Evolutionary conservation across 345 rosid genomes (phyloP).

Genomic region (Leavenworthia alabamica): DNA sequence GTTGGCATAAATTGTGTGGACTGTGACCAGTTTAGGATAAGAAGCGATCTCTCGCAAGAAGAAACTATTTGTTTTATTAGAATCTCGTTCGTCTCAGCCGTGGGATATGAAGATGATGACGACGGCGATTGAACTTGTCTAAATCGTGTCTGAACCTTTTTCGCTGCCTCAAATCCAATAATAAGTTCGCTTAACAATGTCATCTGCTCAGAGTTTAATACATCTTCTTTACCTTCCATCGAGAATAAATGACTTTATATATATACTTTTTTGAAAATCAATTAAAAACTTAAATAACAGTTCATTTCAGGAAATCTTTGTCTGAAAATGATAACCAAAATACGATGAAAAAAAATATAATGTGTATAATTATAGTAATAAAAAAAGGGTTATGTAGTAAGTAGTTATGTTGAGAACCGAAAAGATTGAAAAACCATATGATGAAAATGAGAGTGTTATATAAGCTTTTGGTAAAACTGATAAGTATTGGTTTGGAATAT

Average conservation of each 20-base stretch:
- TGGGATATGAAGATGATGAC: slow-evolving; percentile 20
- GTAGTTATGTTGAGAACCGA: too few relatives aligned
- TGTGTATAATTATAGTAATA: not conserved
- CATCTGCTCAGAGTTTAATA: slow-evolving; percentile 46
- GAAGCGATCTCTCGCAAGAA: slow-evolving; percentile 64
- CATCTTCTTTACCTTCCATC: slow-evolving; percentile 25
- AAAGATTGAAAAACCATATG: not conserved
- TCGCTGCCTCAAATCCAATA: slow-evolving; percentile 51
- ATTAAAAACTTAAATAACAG: not conserved
- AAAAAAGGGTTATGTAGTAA: too few relatives aligned
- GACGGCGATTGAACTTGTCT: slow-evolving; percentile 23
- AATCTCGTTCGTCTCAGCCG: slow-evolving; percentile 37
- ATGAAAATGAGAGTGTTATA: slow-evolving; percentile 19
- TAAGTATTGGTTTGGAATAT: slow-evolving; percentile 30
- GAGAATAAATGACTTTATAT: too few relatives aligned
- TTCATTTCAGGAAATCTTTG: not conserved
- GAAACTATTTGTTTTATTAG: slow-evolving; percentile 46
- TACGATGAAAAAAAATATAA: not conserved
- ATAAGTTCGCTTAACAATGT: slow-evolving; percentile 46
- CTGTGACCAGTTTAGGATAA: slow-evolving; percentile 40
- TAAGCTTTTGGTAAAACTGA: slow-evolving; percentile 20
- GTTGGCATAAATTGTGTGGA: slow-evolving; percentile 26
- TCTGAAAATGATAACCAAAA: not conserved
- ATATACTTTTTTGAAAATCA: not conserved
- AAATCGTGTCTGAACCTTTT: slow-evolving; percentile 42